phyloP scores from a whole-genome alignment of 2,329 filamentous ascomycete genomes.

The Allantophomopsis lycopodina region DNA sequence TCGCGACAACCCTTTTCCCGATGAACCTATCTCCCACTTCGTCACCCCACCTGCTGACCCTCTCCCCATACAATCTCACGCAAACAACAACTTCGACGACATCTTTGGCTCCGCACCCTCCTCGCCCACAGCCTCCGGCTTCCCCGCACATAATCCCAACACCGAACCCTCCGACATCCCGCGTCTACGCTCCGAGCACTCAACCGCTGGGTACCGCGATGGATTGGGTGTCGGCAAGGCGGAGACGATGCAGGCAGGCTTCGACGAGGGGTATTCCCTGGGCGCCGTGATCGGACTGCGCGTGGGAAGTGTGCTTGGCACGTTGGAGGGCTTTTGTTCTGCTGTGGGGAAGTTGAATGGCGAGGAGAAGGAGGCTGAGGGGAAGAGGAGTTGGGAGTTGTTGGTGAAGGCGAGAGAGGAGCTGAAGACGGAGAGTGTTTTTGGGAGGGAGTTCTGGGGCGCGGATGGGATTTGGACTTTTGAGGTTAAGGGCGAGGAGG shows the following conservation, averaged over 20 bases:
- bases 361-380: conserved; percentile 6
- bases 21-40: too few relatives aligned
- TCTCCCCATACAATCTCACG: conserved; percentile 1
- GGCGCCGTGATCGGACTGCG: conserved; percentile 68
- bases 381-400: conserved; percentile 17
- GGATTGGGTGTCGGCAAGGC: conserved; percentile 68
- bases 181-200: conserved; percentile 7
- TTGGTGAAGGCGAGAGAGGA: conserved; percentile 39
- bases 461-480: conserved; percentile 13
- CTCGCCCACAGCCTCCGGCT: conserved; percentile 8
- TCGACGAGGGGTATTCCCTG: conserved; percentile 80
- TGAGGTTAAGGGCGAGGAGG: conserved; percentile 10
- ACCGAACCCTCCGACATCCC: conserved; percentile 3
- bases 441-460: background rate
- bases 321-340: conserved; percentile 56
- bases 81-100: conserved; percentile 15
- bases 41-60: too few relatives aligned
- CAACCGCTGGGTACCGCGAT: conserved; percentile 79
- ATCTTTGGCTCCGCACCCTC: conserved; percentile 18
- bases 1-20: too few relatives aligned
- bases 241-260: conserved; percentile 67
- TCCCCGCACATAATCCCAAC: background rate
- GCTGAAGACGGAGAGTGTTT: conserved; percentile 36
- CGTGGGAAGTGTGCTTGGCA: conserved; percentile 62
- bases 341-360: conserved; percentile 23